Conservation (phyloP, 345 rosid genomes). For the Corymbia maculata region DNA sequence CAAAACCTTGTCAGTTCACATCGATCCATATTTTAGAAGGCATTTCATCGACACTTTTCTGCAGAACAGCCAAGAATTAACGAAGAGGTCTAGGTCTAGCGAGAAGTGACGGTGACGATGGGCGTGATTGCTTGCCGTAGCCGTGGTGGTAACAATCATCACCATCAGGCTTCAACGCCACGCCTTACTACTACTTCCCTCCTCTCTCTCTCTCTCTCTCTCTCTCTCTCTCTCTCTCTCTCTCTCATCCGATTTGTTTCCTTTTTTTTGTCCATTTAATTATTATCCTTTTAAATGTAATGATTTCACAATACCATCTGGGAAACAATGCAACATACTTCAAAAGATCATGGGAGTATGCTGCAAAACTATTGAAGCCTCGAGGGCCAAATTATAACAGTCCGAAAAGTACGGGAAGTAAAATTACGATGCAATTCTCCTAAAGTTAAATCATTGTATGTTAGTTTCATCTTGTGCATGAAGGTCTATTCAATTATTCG, state of each 20-base stretch:
- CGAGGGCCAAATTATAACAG: background rate
- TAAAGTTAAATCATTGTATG: background rate
- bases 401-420: background rate
- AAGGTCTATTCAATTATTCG: background rate
- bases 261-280: background rate
- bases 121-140: background rate
- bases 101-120: background rate
- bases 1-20: background rate
- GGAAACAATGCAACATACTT: background rate
- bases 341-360: background rate
- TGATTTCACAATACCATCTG: background rate
- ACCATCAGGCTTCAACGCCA: background rate
- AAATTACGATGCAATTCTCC: background rate
- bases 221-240: too few species aligned
- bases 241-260: background rate
- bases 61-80: background rate
- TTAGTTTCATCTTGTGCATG: background rate
- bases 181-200: background rate
- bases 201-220: background rate
- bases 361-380: background rate
- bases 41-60: background rate
- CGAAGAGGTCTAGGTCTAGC: background rate
- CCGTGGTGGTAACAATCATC: background rate
- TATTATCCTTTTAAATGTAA: background rate
- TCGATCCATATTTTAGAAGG: background rate